Evolutionary conservation across 768 basidiomycete genomes (phyloP).

Genomic region (Mycena maculata): DNA sequence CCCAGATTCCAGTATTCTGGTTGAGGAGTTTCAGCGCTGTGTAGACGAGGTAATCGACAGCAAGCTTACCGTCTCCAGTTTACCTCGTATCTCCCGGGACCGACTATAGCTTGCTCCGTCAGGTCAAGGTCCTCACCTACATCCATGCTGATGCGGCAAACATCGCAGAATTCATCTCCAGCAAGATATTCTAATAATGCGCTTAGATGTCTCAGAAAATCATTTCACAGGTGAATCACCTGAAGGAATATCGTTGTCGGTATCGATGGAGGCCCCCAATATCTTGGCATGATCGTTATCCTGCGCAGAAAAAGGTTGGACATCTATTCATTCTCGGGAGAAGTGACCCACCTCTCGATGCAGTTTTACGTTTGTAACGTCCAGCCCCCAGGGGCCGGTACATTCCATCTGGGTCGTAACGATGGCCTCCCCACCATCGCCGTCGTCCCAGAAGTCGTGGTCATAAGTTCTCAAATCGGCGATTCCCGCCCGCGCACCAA

Average conservation of each 20-base stretch:
- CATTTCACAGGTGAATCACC: constrained; percentile 45
- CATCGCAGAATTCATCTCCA: constrained; percentile 73
- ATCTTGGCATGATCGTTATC: constrained; percentile 59
- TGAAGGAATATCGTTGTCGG: constrained; percentile 57
- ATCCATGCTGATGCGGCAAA: constrained; percentile 63
- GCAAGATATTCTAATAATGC: constrained; percentile 63
- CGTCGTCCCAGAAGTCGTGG: constrained; percentile 62
- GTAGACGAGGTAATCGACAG: constrained; percentile 2
- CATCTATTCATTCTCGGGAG: background rate
- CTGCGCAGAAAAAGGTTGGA: constrained; percentile 43
- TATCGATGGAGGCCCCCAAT: constrained; percentile 63
- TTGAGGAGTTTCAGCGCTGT: constrained; percentile 11
- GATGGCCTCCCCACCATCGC: constrained; percentile 66
- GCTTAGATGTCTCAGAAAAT: constrained; percentile 7
- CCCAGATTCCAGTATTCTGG: constrained; percentile 61
- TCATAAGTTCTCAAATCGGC: constrained; percentile 68
- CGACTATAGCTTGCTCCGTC: constrained; percentile 49
- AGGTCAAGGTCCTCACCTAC: constrained; percentile 51
- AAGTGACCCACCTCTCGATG: constrained; percentile 57
- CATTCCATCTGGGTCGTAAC: constrained; percentile 64
- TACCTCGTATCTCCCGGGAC: constrained; percentile 70
- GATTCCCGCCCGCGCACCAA: constrained; percentile 55
- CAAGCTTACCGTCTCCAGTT: constrained; percentile 70
- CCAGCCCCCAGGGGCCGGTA: constrained; percentile 65
- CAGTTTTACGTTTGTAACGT: constrained; percentile 61